Evolutionary conservation across 2,329 filamentous ascomycete genomes (phyloP).

Genomic region (Cordyceps cicadae): DNA sequence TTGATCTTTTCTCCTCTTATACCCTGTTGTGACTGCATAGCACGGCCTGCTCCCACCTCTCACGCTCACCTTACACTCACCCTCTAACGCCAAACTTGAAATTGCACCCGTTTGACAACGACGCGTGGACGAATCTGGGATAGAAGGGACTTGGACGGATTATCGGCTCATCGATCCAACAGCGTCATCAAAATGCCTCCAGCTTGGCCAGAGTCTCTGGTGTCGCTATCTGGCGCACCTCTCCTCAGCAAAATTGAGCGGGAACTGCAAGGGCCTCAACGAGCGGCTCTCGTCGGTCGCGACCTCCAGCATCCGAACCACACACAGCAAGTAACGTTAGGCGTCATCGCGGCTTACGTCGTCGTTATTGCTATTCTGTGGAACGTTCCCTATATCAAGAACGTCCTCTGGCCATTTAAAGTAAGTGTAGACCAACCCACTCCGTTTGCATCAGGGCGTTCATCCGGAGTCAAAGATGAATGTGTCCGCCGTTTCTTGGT

Average conservation of each 20-base stretch:
- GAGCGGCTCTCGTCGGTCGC: slow-evolving; percentile 34
- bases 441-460: too few species aligned
- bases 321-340: slow-evolving; percentile 63
- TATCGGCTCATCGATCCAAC: too few species aligned
- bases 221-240: not conserved
- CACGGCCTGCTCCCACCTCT: not conserved
- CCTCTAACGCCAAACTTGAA: not conserved
- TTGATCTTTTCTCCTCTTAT: not conserved
- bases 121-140: not conserved
- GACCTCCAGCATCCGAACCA: slow-evolving; percentile 51
- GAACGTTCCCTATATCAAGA: slow-evolving; percentile 71
- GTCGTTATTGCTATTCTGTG: slow-evolving; percentile 68
- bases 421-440: slow-evolving; percentile 30
- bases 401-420: slow-evolving; percentile 75
- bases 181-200: not conserved
- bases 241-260: not conserved
- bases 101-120: not conserved
- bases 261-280: not conserved
- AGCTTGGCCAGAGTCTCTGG: not conserved
- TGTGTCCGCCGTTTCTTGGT: not conserved
- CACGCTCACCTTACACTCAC: not conserved
- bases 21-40: not conserved
- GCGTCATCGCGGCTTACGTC: slow-evolving; percentile 62
- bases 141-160: not conserved
- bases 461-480: not conserved